Conservation (phyloP, 2,329 filamentous ascomycete species). For the Parasarocladium wereldwijsianum region DNA sequence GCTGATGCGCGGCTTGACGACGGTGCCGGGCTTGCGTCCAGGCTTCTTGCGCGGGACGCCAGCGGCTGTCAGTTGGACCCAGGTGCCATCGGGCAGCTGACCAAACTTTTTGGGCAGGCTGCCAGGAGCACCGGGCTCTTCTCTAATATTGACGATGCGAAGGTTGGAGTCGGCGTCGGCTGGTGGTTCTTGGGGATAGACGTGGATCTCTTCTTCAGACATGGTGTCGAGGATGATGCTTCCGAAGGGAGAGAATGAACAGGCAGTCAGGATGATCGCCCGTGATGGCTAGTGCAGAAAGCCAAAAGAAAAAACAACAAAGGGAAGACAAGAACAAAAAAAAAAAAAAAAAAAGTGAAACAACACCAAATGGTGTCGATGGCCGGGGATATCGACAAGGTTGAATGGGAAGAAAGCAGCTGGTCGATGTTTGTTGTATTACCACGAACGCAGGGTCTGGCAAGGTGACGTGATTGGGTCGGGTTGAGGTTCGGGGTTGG, state of each 20-base stretch:
- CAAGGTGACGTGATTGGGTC: too few relatives aligned
- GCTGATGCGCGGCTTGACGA: conserved; percentile 24
- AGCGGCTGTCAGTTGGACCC: conserved; percentile 38
- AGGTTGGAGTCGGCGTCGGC: too few relatives aligned
- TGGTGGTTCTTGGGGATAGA: too few relatives aligned
- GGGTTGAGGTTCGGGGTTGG: too few relatives aligned
- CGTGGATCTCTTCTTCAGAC: too few relatives aligned
- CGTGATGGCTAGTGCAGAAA: conserved; percentile 4
- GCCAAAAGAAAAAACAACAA: conserved; percentile 5
- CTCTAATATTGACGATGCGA: conserved; percentile 10
- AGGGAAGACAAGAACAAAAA: conserved; percentile 7
- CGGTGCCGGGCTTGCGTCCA: conserved; percentile 47
- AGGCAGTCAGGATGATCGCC: conserved; percentile 3
- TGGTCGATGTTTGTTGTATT: too few relatives aligned
- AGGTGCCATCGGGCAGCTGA: conserved; percentile 23
- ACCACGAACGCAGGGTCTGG: too few relatives aligned
- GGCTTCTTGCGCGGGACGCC: conserved; percentile 48
- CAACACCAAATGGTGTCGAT: neutral
- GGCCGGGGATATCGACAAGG: conserved; percentile 5
- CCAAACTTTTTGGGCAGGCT: conserved; percentile 17
- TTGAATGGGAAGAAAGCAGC: neutral
- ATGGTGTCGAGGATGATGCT: too few relatives aligned
- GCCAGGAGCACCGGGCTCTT: conserved; percentile 9
- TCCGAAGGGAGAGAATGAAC: conserved; percentile 11
- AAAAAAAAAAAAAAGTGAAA: conserved; percentile 2